phyloP scores from a whole-genome alignment of 2,329 filamentous ascomycete species.

The Fusarium sp. region DNA sequence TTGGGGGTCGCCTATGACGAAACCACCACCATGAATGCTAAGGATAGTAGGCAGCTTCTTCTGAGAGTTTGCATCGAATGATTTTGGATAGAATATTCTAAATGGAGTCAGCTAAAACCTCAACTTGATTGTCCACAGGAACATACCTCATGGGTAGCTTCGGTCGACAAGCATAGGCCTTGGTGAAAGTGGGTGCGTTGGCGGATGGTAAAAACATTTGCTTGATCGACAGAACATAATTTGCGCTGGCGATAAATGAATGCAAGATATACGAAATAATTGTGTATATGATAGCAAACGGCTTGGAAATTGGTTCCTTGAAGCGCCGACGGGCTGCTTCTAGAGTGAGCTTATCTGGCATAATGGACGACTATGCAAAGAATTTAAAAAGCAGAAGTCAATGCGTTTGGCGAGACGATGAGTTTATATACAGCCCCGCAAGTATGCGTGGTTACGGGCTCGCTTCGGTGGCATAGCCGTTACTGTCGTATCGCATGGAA shows the following conservation, averaged over 20 bases:
- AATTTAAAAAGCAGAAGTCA: neutral
- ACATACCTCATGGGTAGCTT: slow-evolving; percentile 13
- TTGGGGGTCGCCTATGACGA: slow-evolving; percentile 19
- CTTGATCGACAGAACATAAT: neutral
- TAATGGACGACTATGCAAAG: neutral
- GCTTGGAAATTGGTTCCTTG: neutral
- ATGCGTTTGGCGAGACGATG: no score
- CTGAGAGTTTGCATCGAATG: neutral
- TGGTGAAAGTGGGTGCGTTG: slow-evolving; percentile 13
- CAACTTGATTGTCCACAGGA: neutral
- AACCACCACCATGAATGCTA: slow-evolving; percentile 28
- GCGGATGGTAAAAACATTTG: neutral
- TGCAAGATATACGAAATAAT: neutral
- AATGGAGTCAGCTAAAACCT: neutral
- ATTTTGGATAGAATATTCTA: slow-evolving; percentile 24
- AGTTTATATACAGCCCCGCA: neutral
- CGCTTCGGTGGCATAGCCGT: neutral
- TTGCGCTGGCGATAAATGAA: neutral
- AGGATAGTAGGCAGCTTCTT: slow-evolving; percentile 5
- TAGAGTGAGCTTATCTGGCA: neutral
- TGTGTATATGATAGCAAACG: neutral
- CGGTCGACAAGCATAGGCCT: slow-evolving; percentile 17
- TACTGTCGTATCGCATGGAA: no score
- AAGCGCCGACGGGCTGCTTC: slow-evolving; percentile 10
- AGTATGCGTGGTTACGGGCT: neutral